Conservation (phyloP, 2,329 filamentous ascomycete genomes). For the Cadophora luteo-olivacea region DNA sequence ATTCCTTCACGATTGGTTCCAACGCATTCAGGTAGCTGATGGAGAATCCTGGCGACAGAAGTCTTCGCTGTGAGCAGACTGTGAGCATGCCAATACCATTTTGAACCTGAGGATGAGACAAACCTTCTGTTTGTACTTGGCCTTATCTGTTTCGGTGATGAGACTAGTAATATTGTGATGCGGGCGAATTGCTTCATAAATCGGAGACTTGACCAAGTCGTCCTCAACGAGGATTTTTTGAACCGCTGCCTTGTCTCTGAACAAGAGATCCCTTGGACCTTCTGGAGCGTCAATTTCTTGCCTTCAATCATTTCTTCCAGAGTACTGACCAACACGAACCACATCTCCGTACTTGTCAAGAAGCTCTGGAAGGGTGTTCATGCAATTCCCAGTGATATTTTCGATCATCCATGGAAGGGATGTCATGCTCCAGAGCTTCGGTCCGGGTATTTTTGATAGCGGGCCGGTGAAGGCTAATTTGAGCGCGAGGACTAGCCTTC, state of each 20-base stretch:
- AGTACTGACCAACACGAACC: slow-evolving; percentile 30
- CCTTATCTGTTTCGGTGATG: slow-evolving; percentile 31
- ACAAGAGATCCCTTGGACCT: slow-evolving; percentile 29
- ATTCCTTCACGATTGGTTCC: slow-evolving; percentile 32
- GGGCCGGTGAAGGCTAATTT: slow-evolving; percentile 30
- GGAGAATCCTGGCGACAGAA: slow-evolving; percentile 33
- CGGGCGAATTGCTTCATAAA: slow-evolving; percentile 26
- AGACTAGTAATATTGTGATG: slow-evolving; percentile 23
- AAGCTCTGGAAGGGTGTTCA: slow-evolving; percentile 19
- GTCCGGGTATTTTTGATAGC: slow-evolving; percentile 34
- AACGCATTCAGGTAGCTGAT: slow-evolving; percentile 34
- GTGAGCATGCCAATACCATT: neutral
- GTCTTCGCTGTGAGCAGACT: slow-evolving; percentile 24
- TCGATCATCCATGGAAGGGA: slow-evolving; percentile 28
- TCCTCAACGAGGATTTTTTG: slow-evolving; percentile 32
- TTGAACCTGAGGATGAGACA: neutral
- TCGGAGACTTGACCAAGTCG: slow-evolving; percentile 29
- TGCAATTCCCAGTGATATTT: slow-evolving; percentile 28
- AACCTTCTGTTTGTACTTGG: slow-evolving; percentile 33
- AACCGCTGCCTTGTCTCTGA: slow-evolving; percentile 27
- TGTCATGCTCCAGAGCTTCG: slow-evolving; percentile 26
- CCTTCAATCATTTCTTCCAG: neutral
- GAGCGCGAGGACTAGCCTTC: slow-evolving; percentile 24
- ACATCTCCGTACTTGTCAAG: slow-evolving; percentile 34
- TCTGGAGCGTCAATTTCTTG: neutral